Evolutionary conservation across 2,329 filamentous ascomycete species (phyloP), one percentile per base, ranked within the genome.

Genomic region (Niveomyces coronatus): DNA sequence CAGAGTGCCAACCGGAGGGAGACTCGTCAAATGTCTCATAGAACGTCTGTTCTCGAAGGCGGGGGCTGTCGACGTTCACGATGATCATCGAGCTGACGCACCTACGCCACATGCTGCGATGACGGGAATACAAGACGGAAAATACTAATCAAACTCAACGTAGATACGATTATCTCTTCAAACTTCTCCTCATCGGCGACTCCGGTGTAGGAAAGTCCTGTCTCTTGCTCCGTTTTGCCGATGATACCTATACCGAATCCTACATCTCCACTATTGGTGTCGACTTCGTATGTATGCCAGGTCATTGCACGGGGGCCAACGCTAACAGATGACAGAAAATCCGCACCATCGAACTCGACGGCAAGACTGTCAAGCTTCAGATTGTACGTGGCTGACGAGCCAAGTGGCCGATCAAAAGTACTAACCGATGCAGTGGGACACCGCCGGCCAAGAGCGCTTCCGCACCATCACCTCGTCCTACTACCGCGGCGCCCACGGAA

Each of bases 131-230:
- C 9, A 19, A 3, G 9, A 17, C 16, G 15, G 8, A 31, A 29
- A 27, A 20, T 31, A 20, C 52, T 58, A 44, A 57, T 51, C 23
- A 37, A 15, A 40, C 39, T 36, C n/a, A 29, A 39, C 39, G 37
- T 60, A 96, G 91, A 91, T 98, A 98, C 84, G 91, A 98, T 65
- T 98, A 98, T 67, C 87, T 98, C 60, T 98, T 98, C 81, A 98
- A 98, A 81, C 87, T 98, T 51, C 85, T 98, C 67, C 89, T 98
- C 73, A 98, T 98, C 79, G 91, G 91, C 68, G 91, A 98, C 66
- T 98, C 91, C 64, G 91, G 91, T 79, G 91, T 98, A 59, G 91
- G 91, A 82, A 98, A 98, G 82, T 98, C 91, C 60, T 98, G 91
- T 70, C 66, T 98, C 70, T 76, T 98, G 53, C 75, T 98, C 61